Evolutionary conservation across 768 basidiomycete genomes (phyloP).

Genomic region (Tulasnella sp.): DNA sequence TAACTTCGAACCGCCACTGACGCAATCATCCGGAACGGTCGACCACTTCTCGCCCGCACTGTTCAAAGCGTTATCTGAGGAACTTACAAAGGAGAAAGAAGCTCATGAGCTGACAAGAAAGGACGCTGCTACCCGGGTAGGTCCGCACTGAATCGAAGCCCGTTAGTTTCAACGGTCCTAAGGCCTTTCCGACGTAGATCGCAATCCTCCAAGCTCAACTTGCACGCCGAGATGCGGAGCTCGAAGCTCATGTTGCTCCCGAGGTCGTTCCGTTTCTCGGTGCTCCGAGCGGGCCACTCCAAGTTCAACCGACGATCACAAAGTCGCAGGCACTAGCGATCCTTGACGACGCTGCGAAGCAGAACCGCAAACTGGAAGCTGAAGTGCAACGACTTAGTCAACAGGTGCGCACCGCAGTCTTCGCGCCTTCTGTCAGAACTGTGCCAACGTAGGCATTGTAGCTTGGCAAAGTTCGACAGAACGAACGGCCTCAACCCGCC

Average conservation of each 20-base stretch:
- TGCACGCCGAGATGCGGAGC: slow-evolving; percentile 4
- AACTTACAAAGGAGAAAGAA: slow-evolving; percentile 3
- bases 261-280: not conserved
- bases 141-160: not conserved
- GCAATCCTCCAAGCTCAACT: not conserved
- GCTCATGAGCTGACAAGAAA: not conserved
- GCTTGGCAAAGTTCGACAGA: not conserved
- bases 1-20: not conserved
- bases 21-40: not conserved
- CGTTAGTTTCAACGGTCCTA: not conserved
- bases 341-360: not conserved
- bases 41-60: not conserved
- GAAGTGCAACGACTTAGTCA: not conserved
- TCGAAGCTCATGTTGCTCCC: not conserved
- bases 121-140: not conserved
- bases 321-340: not conserved
- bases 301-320: not conserved
- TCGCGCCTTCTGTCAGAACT: not conserved
- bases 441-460: not conserved
- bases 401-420: not conserved
- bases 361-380: not conserved
- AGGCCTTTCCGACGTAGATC: not conserved
- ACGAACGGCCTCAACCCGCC: not conserved
- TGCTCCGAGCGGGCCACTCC: not conserved
- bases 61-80: not conserved